These are phyloP conservation scores for Dothiorella sarmentorum DNA, from an alignment of 2,329 filamentous ascomycete species.

Conservation along the genomic window DNA sequence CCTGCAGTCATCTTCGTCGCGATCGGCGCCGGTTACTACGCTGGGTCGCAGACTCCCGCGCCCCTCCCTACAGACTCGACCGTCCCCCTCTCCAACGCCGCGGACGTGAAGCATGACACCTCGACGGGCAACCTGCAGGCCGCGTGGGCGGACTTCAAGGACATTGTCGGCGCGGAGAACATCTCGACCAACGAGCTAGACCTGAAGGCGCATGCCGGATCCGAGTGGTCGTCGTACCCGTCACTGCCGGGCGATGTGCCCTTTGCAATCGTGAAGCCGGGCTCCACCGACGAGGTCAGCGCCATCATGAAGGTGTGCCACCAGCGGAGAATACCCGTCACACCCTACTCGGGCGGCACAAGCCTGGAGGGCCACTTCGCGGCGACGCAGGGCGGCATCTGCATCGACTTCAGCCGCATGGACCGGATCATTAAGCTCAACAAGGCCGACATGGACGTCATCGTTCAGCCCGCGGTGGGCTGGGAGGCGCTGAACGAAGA, in stretches of 20 bases:
- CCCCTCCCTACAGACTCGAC: slow-evolving; percentile 54
- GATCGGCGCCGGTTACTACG: slow-evolving; percentile 53
- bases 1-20: slow-evolving; percentile 49
- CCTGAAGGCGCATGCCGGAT: slow-evolving; percentile 56
- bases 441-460: slow-evolving; percentile 61
- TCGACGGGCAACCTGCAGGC: slow-evolving; percentile 58
- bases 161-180: slow-evolving; percentile 60
- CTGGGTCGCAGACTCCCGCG: slow-evolving; percentile 50
- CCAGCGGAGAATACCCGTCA: slow-evolving; percentile 74
- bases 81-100: slow-evolving; percentile 47
- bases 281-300: slow-evolving; percentile 77
- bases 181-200: slow-evolving; percentile 57
- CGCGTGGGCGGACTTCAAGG: slow-evolving; percentile 61
- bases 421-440: slow-evolving; percentile 74
- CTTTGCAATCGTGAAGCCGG: slow-evolving; percentile 70
- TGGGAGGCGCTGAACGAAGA: slow-evolving; percentile 85
- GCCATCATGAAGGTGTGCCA: slow-evolving; percentile 87
- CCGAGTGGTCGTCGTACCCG: slow-evolving; percentile 60
- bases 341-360: slow-evolving; percentile 82
- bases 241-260: slow-evolving; percentile 42
- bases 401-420: slow-evolving; percentile 84
- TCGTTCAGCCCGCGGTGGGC: slow-evolving; percentile 65
- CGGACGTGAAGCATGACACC: slow-evolving; percentile 54
- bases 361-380: slow-evolving; percentile 87
- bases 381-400: slow-evolving; percentile 76